Evolutionary conservation across 1,284 basidiomycete species (phyloP).

Genomic region (Boletus albobrunnescens): DNA sequence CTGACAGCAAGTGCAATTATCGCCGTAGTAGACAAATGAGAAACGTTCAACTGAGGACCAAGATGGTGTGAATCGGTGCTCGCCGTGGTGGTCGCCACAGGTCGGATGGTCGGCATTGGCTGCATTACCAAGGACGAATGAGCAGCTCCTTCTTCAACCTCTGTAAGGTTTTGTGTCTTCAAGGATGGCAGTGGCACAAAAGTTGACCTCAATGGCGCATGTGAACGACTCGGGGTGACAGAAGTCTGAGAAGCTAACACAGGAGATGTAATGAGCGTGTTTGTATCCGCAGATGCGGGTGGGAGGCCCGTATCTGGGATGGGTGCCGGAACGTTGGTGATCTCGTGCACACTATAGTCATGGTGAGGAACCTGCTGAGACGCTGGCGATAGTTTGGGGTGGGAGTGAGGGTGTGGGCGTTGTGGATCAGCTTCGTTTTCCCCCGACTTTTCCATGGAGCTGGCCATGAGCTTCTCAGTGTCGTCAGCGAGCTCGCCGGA

Average conservation of each 20-base stretch:
- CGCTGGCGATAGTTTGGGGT: slow-evolving; percentile 8
- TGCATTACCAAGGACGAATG: slow-evolving; percentile 11
- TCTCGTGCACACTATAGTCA: slow-evolving; percentile 33
- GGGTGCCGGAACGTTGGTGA: slow-evolving; percentile 51
- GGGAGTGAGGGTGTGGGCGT: slow-evolving; percentile 4
- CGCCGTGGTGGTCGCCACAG: slow-evolving; percentile 7
- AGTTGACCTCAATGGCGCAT: slow-evolving; percentile 16
- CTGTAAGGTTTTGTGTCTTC: slow-evolving; percentile 28
- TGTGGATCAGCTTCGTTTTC: slow-evolving; percentile 1
- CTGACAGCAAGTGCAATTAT: slow-evolving; percentile 60
- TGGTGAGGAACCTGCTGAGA: slow-evolving; percentile 14
- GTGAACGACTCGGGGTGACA: slow-evolving; percentile 10
- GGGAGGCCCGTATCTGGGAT: slow-evolving; percentile 46
- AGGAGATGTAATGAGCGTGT: slow-evolving; percentile 4
- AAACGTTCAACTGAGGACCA: slow-evolving; percentile 5
- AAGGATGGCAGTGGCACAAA: slow-evolving; percentile 32
- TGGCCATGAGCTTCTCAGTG: slow-evolving; percentile 22
- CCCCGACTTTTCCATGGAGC: background rate
- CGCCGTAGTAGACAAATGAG: slow-evolving; percentile 35
- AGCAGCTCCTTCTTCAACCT: slow-evolving; percentile 16
- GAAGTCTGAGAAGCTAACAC: background rate
- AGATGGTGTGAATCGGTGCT: slow-evolving; percentile 1
- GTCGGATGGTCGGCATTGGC: slow-evolving; percentile 7
- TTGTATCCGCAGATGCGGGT: slow-evolving; percentile 15
- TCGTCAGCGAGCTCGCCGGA: slow-evolving; percentile 15